Conservation (phyloP, 768 basidiomycete species). For the Coprinopsis sp. region DNA sequence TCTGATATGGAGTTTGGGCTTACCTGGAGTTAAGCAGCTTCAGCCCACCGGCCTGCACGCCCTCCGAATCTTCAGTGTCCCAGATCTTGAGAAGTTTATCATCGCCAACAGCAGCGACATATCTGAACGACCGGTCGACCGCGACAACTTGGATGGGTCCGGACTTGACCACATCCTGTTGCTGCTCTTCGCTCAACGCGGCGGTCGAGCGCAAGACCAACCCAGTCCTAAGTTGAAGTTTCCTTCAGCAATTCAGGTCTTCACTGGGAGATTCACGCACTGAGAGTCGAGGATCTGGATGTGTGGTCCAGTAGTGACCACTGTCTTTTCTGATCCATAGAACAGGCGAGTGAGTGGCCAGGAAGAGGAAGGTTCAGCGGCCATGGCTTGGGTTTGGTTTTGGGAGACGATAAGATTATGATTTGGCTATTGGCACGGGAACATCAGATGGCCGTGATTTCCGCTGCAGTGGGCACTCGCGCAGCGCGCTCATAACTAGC, state of each 20-base stretch:
- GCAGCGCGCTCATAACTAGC: neutral
- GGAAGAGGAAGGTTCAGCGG: conserved; percentile 12
- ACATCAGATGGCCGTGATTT: too few species aligned
- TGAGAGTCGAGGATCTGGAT: conserved; percentile 53
- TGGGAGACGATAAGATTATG: neutral
- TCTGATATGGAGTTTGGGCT: conserved; percentile 9
- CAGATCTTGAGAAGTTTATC: conserved; percentile 82
- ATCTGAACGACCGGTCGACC: conserved; percentile 36
- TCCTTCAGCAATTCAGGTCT: conserved; percentile 8
- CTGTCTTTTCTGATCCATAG: conserved; percentile 25
- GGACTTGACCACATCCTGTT: conserved; percentile 34
- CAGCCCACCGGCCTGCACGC: conserved; percentile 23
- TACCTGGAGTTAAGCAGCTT: conserved; percentile 61
- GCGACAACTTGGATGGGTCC: conserved; percentile 60
- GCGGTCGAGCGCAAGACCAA: conserved; percentile 42
- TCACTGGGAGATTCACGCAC: conserved; percentile 29
- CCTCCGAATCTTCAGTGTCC: conserved; percentile 48
- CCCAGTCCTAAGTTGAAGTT: conserved; percentile 42
- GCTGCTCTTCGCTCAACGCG: conserved; percentile 24
- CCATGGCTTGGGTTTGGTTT: conserved; percentile 10
- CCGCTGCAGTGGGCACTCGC: too few species aligned
- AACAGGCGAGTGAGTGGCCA: conserved; percentile 51
- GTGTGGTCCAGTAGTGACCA: conserved; percentile 56
- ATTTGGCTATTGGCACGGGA: too few species aligned
- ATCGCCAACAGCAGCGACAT: conserved; percentile 65